These are phyloP conservation scores for Podaxis sp. DNA, from an alignment of 768 basidiomycete species.

Conservation along the genomic window DNA sequence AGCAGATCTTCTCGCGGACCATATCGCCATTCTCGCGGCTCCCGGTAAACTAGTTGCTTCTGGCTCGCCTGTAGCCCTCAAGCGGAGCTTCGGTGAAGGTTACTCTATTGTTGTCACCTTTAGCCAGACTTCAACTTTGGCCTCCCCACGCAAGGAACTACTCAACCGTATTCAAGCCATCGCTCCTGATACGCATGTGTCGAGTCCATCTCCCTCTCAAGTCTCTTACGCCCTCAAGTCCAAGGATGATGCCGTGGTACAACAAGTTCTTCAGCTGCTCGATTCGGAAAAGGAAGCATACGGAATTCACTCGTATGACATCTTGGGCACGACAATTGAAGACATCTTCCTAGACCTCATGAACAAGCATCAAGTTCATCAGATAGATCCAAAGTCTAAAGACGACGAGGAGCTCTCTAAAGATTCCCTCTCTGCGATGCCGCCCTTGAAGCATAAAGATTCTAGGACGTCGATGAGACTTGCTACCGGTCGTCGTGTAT, in stretches of 20 bases:
- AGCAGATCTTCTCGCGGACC: slow-evolving; percentile 75
- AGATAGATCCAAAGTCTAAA: slow-evolving; percentile 19
- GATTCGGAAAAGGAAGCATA: slow-evolving; percentile 41
- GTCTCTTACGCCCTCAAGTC: slow-evolving; percentile 58
- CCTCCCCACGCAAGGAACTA: slow-evolving; percentile 29
- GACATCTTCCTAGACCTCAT: slow-evolving; percentile 80
- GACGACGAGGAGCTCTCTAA: slow-evolving; percentile 20
- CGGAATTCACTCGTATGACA: slow-evolving; percentile 55
- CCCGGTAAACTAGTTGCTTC: slow-evolving; percentile 75
- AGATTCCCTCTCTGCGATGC: slow-evolving; percentile 20
- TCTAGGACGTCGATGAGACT: slow-evolving; percentile 34
- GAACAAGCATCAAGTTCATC: slow-evolving; percentile 38
- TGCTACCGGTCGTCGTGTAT: slow-evolving; percentile 50
- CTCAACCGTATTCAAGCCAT: slow-evolving; percentile 42
- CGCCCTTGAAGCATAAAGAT: slow-evolving; percentile 21
- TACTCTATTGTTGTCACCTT: slow-evolving; percentile 64
- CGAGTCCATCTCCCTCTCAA: slow-evolving; percentile 42
- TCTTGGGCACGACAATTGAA: slow-evolving; percentile 75
- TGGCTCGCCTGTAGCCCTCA: slow-evolving; percentile 74
- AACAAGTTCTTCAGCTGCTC: slow-evolving; percentile 53
- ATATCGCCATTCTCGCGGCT: slow-evolving; percentile 71
- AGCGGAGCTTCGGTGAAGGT: slow-evolving; percentile 69
- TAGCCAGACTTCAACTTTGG: slow-evolving; percentile 28
- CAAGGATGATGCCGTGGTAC: slow-evolving; percentile 55
- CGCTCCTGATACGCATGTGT: slow-evolving; percentile 44